A percentile compares a stretch with the other conserved stretches of the same genome.
Evolutionary conservation across 2,329 filamentous ascomycete genomes (phyloP).

Genomic region (Aspergillus pseudoglaucus): DNA sequence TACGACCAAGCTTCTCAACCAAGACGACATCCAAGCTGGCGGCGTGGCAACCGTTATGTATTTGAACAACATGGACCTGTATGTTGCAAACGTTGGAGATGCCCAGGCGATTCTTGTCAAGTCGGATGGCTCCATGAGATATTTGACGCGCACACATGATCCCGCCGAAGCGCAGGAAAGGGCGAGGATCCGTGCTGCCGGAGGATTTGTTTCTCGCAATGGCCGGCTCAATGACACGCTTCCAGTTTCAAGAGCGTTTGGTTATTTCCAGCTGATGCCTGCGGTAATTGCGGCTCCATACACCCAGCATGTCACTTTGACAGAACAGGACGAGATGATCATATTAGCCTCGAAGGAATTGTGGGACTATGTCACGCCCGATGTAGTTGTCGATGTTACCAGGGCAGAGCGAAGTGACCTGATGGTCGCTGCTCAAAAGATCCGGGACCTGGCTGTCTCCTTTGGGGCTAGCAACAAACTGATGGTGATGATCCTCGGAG

Average conservation of each 20-base stretch:
- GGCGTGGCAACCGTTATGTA: slow-evolving; percentile 90
- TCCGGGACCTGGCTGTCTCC: slow-evolving; percentile 89
- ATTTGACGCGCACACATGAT: slow-evolving; percentile 87
- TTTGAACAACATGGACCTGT: slow-evolving; percentile 81
- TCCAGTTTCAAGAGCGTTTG: slow-evolving; percentile 89
- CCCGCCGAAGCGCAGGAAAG: slow-evolving; percentile 80
- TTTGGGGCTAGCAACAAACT: slow-evolving; percentile 92
- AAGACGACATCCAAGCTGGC: slow-evolving; percentile 84
- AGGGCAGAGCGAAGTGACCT: slow-evolving; percentile 79
- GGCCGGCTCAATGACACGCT: slow-evolving; percentile 88
- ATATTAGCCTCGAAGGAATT: slow-evolving; percentile 85
- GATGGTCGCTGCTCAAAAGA: slow-evolving; percentile 91
- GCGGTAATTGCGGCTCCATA: slow-evolving; percentile 87
- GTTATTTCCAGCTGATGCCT: slow-evolving; percentile 87
- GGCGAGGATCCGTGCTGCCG: slow-evolving; percentile 84
- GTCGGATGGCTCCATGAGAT: slow-evolving; percentile 73
- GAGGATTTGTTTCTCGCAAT: slow-evolving; percentile 91
- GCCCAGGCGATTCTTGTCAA: slow-evolving; percentile 93
- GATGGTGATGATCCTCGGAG: slow-evolving; percentile 98
- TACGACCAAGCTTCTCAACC: slow-evolving; percentile 69
- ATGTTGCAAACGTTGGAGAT: slow-evolving; percentile 91
- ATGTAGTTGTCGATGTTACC: slow-evolving; percentile 86
- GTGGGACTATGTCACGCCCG: slow-evolving; percentile 89
- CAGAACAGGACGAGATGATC: slow-evolving; percentile 88
- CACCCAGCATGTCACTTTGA: slow-evolving; percentile 68